Evolutionary conservation across 345 rosid species (phyloP).

Genomic region (Balakata baccata): DNA sequence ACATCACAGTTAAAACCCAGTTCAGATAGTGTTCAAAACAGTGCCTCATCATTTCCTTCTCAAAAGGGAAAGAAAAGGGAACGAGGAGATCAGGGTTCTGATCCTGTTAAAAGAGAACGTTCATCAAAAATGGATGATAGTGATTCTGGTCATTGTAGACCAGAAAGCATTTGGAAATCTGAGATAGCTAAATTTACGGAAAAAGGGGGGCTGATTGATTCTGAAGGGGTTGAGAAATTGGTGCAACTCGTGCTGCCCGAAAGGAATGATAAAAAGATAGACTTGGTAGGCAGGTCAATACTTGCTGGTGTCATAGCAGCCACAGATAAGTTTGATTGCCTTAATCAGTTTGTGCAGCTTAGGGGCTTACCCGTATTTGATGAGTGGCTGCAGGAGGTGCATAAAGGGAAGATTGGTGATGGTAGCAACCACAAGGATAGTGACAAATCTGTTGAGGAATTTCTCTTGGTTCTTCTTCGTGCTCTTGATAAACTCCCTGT

Average conservation of each 20-base stretch:
- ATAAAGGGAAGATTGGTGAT: conserved; percentile 80
- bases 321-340: conserved; percentile 80
- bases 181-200: conserved; percentile 76
- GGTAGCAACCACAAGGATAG: conserved; percentile 53
- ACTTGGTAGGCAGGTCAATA: conserved; percentile 53
- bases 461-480: conserved; percentile 64
- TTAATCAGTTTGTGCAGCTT: conserved; percentile 68
- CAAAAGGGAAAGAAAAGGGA: conserved; percentile 96
- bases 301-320: conserved; percentile 75
- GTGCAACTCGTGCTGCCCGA: conserved; percentile 75
- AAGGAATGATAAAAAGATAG: conserved; percentile 64
- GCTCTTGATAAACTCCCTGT: conserved; percentile 92
- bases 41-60: conserved; percentile 50
- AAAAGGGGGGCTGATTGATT: conserved; percentile 72
- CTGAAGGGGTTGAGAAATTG: conserved; percentile 73
- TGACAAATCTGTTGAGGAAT: conserved; percentile 70
- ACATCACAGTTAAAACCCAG: conserved; percentile 65
- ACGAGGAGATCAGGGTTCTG: conserved; percentile 65
- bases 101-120: conserved; percentile 65
- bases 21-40: conserved; percentile 64
- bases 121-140: conserved; percentile 53
- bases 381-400: conserved; percentile 97
- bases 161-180: conserved; percentile 51
- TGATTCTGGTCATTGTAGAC: conserved; percentile 47
- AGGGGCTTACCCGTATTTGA: conserved; percentile 82